Percentiles rank a stretch among this genome's conserved stretches.
Conservation (phyloP, 148 eudicot species). For the Spergularia marina region DNA sequence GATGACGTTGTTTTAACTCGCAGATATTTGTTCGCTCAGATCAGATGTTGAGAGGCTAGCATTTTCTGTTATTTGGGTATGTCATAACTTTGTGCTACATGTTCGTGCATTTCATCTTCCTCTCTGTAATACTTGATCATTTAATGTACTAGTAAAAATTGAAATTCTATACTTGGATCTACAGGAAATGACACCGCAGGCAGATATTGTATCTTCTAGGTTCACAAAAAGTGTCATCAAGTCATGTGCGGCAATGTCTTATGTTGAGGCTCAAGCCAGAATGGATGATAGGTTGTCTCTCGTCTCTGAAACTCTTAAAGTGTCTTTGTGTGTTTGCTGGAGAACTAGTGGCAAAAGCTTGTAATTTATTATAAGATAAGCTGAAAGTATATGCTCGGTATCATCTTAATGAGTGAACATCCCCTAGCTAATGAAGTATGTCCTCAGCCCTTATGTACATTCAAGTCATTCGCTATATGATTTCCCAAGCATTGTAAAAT, state of each 20-base stretch:
- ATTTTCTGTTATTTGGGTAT: slow-evolving; percentile 94
- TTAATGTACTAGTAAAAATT: background rate
- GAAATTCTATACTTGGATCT: slow-evolving; percentile 19
- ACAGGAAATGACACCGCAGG: slow-evolving; percentile 96
- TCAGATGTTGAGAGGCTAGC: slow-evolving; percentile 93
- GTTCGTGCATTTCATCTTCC: background rate
- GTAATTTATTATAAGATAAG: background rate
- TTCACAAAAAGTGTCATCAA: slow-evolving; percentile 89
- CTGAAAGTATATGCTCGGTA: background rate
- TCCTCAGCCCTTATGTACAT: background rate
- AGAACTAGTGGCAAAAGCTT: background rate
- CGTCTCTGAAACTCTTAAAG: slow-evolving; percentile 1
- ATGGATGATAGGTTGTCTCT: slow-evolving; percentile 90
- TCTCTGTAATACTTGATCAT: background rate
- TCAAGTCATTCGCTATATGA: background rate
- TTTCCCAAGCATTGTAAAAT: background rate
- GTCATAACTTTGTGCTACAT: background rate
- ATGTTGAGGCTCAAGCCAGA: slow-evolving; percentile 98
- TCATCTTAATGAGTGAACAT: too few species aligned
- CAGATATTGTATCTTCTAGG: slow-evolving; percentile 80
- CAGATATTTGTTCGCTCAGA: slow-evolving; percentile 96
- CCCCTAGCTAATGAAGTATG: background rate
- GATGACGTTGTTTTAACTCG: slow-evolving; percentile 25
- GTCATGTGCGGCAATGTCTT: slow-evolving; percentile 94
- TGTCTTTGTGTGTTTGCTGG: background rate